phyloP scores from a whole-genome alignment of 148 eudicot genomes.

The Rheum nobile region DNA sequence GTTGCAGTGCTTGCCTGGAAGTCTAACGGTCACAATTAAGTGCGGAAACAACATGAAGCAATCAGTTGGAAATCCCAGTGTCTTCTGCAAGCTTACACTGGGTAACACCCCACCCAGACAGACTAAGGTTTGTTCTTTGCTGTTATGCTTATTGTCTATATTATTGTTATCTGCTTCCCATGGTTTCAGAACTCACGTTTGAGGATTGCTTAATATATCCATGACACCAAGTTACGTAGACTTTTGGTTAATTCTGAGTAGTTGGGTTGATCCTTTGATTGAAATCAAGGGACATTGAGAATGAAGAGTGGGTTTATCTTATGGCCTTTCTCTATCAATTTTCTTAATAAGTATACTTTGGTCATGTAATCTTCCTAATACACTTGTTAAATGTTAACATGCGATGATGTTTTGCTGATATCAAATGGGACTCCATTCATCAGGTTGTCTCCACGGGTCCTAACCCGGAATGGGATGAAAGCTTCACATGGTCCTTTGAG shows the following conservation, averaged over 20 bases:
- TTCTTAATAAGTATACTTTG: neutral
- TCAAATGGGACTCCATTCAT: neutral
- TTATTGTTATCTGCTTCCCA: neutral
- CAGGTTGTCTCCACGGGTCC: slow-evolving; percentile 95
- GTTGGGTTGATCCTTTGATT: neutral
- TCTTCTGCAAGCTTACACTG: slow-evolving; percentile 87
- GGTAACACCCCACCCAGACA: slow-evolving; percentile 73
- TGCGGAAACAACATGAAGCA: slow-evolving; percentile 94
- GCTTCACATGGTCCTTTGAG: slow-evolving; percentile 90
- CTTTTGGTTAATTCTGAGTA: no score
- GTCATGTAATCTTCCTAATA: neutral
- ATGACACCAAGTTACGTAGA: neutral
- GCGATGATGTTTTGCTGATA: neutral
- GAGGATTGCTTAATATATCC: neutral
- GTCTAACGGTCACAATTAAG: slow-evolving; percentile 74
- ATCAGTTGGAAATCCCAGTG: slow-evolving; percentile 93
- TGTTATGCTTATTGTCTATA: no score
- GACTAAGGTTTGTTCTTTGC: slow-evolving; percentile 40
- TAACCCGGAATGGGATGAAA: slow-evolving; percentile 93
- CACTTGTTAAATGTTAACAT: neutral
- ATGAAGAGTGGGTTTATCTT: neutral
- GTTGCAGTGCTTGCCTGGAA: slow-evolving; percentile 94
- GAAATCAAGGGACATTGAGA: neutral
- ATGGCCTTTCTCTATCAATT: neutral
- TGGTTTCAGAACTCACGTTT: neutral